Percentiles rank a stretch among this genome's conserved stretches.
These are phyloP conservation scores for Mucor mucedo DNA, from an alignment of 371 early-diverging fungal species.

Conservation along the genomic window DNA sequence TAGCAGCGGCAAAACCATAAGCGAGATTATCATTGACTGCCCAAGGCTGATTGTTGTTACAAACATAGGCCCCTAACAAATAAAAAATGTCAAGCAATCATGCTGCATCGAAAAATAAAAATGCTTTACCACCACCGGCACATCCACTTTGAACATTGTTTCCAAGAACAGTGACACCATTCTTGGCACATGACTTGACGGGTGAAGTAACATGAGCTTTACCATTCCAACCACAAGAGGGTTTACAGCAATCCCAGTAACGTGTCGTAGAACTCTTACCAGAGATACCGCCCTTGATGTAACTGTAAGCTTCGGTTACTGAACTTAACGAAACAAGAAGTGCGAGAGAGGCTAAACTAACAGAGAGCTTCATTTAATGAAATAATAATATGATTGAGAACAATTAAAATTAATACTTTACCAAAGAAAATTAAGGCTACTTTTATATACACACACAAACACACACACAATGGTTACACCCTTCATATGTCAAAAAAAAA, in stretches of 20 bases:
- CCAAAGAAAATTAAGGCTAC: no score
- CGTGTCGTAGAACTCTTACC: constrained; percentile 41
- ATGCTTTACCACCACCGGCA: constrained; percentile 23
- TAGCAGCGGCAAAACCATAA: constrained; percentile 55
- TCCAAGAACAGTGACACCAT: constrained; percentile 35
- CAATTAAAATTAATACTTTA: no score
- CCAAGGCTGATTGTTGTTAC: constrained; percentile 51
- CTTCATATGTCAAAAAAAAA: no score
- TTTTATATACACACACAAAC: no score
- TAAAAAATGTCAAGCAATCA: not conserved
- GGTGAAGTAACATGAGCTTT: constrained; percentile 39
- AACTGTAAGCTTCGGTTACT: constrained; percentile 4
- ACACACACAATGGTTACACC: no score
- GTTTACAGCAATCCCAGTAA: constrained; percentile 57
- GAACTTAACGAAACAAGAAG: not conserved
- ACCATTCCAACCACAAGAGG: constrained; percentile 44
- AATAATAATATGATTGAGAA: no score
- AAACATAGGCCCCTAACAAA: constrained; percentile 34
- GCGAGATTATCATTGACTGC: constrained; percentile 37
- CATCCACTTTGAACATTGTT: constrained; percentile 38
- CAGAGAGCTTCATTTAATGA: not conserved
- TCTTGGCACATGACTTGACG: constrained; percentile 34
- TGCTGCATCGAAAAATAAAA: no score
- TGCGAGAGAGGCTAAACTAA: not conserved
- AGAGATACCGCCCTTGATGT: constrained; percentile 25